phyloP scores from a whole-genome alignment of 345 rosid species.

The Luvunga scandens region DNA sequence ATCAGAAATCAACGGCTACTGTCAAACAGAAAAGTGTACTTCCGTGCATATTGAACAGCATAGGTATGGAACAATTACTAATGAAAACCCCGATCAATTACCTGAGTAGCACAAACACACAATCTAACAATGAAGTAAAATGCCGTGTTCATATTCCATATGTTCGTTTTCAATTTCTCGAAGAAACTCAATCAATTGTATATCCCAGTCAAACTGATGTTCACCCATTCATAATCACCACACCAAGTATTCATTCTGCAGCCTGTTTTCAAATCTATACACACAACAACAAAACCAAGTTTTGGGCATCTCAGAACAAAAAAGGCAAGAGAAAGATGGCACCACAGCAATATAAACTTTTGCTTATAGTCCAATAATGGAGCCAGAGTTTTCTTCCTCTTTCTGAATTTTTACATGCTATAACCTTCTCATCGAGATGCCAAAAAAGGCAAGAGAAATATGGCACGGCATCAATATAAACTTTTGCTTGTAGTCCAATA shows the following conservation, averaged over 20 bases:
- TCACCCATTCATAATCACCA: background rate
- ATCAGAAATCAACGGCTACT: too few relatives aligned
- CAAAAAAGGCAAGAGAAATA: too few relatives aligned
- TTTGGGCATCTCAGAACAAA: background rate
- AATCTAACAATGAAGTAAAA: background rate
- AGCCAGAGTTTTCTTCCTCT: background rate
- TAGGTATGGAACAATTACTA: too few relatives aligned
- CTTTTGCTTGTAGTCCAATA: background rate
- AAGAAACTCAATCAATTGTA: constrained; percentile 1
- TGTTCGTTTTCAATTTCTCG: background rate
- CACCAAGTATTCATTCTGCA: constrained; percentile 1
- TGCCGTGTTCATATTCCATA: background rate
- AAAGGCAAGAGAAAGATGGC: constrained; percentile 3
- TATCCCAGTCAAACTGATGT: background rate
- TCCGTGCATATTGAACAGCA: too few relatives aligned
- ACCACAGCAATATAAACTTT: background rate
- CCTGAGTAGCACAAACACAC: background rate
- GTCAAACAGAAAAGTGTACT: too few relatives aligned
- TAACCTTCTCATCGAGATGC: constrained; percentile 45
- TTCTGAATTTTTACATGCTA: background rate
- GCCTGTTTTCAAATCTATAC: constrained; percentile 21
- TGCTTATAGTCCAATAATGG: background rate
- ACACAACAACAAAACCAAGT: constrained; percentile 1
- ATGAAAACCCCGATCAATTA: background rate
- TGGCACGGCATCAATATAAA: too few relatives aligned